Evolutionary conservation across 2,329 filamentous ascomycete genomes (phyloP).

Genomic region (Beauveria scarabaeidicola): DNA sequence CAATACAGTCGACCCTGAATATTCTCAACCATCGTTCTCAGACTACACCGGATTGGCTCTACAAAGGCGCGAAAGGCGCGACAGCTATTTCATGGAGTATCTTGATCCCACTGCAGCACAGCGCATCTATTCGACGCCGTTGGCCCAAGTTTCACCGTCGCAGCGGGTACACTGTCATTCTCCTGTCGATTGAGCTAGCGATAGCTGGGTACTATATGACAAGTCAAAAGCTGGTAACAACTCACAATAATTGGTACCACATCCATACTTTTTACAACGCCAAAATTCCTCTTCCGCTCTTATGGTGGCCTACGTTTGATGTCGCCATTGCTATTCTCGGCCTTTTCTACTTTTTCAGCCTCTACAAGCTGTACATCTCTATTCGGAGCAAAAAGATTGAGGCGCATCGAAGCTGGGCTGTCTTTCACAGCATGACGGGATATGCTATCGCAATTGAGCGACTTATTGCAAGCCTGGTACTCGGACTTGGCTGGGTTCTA

Average conservation of each 20-base stretch:
- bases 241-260: not conserved
- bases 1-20: not conserved
- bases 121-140: not conserved
- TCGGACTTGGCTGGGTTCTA: not conserved
- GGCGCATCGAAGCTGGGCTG: not conserved
- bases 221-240: not conserved
- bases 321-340: not conserved
- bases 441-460: constrained; percentile 3
- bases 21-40: not conserved
- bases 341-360: not conserved
- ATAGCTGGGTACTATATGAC: not conserved
- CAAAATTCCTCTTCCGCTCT: not conserved
- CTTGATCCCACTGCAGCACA: not conserved
- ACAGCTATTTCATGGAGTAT: not conserved
- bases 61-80: not conserved
- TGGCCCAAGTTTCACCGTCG: not conserved
- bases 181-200: not conserved
- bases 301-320: not conserved
- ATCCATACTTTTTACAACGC: not conserved
- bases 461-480: not conserved
- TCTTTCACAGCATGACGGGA: constrained; percentile 5
- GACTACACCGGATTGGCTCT: not conserved
- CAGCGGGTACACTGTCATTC: not conserved
- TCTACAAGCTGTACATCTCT: not conserved
- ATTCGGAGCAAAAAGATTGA: not conserved